Percentiles rank a stretch among this genome's conserved stretches.
These are phyloP conservation scores for Comarum palustre DNA, from an alignment of 306 rosid species.

Conservation along the genomic window DNA sequence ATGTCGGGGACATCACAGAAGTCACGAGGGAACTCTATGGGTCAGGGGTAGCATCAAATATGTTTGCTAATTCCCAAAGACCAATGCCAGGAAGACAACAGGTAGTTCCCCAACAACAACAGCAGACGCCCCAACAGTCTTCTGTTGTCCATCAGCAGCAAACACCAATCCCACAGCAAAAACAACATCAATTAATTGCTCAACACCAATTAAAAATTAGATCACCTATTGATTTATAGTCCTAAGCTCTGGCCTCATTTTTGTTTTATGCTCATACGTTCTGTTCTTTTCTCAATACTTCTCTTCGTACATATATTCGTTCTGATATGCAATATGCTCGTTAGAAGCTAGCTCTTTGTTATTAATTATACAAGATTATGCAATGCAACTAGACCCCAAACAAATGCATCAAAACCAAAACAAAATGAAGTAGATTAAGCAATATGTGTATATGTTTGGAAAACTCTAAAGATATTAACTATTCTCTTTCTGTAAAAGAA, in stretches of 20 bases:
- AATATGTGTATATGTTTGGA: too few species aligned
- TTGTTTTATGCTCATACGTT: neutral
- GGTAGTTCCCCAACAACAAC: constrained; percentile 63
- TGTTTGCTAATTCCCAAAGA: constrained; percentile 68
- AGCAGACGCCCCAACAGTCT: constrained; percentile 53
- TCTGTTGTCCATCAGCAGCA: constrained; percentile 64
- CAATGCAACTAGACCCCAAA: too few species aligned
- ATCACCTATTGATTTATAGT: neutral
- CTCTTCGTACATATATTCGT: neutral
- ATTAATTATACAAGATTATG: too few species aligned
- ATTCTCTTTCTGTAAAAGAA: too few species aligned
- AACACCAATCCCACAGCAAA: constrained; percentile 34
- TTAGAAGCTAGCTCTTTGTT: too few species aligned
- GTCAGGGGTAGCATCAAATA: constrained; percentile 60
- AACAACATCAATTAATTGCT: constrained; percentile 56
- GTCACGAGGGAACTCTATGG: constrained; percentile 55
- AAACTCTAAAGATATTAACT: too few species aligned
- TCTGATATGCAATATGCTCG: neutral
- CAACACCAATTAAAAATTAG: constrained; percentile 47
- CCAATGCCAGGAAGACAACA: constrained; percentile 79
- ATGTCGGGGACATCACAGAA: constrained; percentile 53
- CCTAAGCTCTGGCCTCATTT: neutral
- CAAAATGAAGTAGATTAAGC: too few species aligned
- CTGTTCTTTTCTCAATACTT: neutral
- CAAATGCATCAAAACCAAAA: too few species aligned